phyloP scores from a whole-genome alignment of 345 rosid genomes.

The Salix koriyanagi region DNA sequence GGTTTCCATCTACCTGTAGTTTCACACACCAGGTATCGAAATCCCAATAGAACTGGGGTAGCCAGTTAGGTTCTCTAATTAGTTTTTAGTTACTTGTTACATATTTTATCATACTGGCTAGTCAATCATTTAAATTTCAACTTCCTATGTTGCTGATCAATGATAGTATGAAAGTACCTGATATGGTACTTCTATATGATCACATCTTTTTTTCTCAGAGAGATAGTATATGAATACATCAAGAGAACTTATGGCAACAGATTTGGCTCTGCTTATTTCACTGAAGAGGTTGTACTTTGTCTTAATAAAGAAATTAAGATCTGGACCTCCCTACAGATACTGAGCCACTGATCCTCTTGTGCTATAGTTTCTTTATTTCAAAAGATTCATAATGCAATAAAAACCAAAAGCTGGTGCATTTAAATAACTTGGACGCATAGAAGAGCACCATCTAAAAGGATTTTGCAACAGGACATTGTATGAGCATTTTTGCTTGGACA shows the following conservation, averaged over 20 bases:
- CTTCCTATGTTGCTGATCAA: background rate
- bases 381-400: background rate
- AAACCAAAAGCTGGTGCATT: background rate
- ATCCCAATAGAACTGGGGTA: background rate
- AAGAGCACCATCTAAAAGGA: background rate
- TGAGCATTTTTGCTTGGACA: background rate
- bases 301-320: background rate
- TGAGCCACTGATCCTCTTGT: background rate
- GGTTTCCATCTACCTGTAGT: background rate
- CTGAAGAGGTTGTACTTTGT: background rate
- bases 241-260: background rate
- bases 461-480: background rate
- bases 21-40: background rate
- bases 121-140: background rate
- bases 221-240: background rate
- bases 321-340: background rate
- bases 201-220: background rate
- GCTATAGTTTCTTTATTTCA: background rate
- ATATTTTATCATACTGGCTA: background rate
- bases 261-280: background rate
- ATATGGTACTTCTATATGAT: background rate
- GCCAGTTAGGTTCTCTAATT: background rate
- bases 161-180: background rate
- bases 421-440: background rate
- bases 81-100: background rate